Percentiles rank a stretch among this genome's conserved stretches.
phyloP scores from a whole-genome alignment of 2,329 filamentous ascomycete genomes.

The Achaetomium macrosporum region DNA sequence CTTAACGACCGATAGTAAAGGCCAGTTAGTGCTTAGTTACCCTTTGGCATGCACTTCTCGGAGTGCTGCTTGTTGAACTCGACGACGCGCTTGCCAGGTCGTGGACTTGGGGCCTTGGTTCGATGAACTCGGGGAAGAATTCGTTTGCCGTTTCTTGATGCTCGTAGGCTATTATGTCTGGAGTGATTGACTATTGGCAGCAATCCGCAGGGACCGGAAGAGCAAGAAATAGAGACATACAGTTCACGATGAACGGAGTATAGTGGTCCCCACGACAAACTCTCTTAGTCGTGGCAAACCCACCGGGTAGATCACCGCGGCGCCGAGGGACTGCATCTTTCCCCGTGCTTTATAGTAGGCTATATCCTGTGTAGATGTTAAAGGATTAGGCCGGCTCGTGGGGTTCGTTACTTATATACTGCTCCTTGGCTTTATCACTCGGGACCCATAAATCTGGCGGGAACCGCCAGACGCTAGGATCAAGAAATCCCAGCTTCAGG shows the following conservation, averaged over 20 bases:
- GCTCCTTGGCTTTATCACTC: background rate
- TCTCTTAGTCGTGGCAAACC: background rate
- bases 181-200: background rate
- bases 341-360: background rate
- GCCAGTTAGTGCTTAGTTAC: background rate
- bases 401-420: background rate
- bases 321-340: background rate
- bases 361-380: background rate
- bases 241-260: background rate
- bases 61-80: background rate
- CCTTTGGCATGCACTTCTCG: background rate
- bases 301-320: background rate
- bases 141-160: background rate
- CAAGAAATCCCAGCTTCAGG: background rate
- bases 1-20: background rate
- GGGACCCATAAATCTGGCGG: conserved; percentile 1
- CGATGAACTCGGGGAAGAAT: background rate
- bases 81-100: background rate
- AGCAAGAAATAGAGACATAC: background rate
- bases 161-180: background rate
- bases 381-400: background rate
- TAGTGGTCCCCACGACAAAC: background rate
- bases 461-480: background rate
- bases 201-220: too few relatives aligned
- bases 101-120: background rate